Conservation (phyloP, 2,329 filamentous ascomycete genomes). For the Apiospora saccharicola region DNA sequence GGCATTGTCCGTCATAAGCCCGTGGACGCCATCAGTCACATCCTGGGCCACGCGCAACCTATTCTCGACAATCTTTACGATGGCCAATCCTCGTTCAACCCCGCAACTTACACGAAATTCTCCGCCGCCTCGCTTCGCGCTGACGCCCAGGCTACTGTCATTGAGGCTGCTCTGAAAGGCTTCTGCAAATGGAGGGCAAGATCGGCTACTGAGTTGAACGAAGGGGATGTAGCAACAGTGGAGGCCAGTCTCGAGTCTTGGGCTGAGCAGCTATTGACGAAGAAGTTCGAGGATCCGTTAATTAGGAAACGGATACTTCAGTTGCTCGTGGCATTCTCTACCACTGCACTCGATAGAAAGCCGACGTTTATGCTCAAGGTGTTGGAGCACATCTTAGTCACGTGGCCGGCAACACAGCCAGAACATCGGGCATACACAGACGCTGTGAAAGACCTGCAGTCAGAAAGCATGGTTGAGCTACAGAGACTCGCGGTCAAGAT, state of each 20-base stretch:
- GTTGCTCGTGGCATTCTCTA: constrained; percentile 84
- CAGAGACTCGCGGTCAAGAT: constrained; percentile 90
- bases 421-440: constrained; percentile 81
- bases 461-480: constrained; percentile 84
- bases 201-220: constrained; percentile 34
- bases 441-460: constrained; percentile 87
- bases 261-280: constrained; percentile 74
- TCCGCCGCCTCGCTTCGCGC: constrained; percentile 78
- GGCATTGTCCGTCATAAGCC: constrained; percentile 82
- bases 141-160: constrained; percentile 88
- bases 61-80: constrained; percentile 80
- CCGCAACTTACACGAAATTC: constrained; percentile 70
- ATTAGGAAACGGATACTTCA: constrained; percentile 84
- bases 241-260: constrained; percentile 73
- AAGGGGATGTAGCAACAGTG: constrained; percentile 63
- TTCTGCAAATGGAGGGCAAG: constrained; percentile 77
- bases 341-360: constrained; percentile 78
- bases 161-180: constrained; percentile 88
- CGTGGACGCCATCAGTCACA: constrained; percentile 85
- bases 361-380: constrained; percentile 86
- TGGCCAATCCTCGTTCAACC: constrained; percentile 70
- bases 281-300: constrained; percentile 81
- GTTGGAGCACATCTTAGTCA: constrained; percentile 88
- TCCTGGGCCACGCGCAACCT: constrained; percentile 79
- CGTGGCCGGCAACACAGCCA: constrained; percentile 76